Percentiles rank a stretch among this genome's conserved stretches.
These are phyloP conservation scores for Grammothele lineata DNA, from an alignment of 768 basidiomycete genomes.

Conservation along the genomic window DNA sequence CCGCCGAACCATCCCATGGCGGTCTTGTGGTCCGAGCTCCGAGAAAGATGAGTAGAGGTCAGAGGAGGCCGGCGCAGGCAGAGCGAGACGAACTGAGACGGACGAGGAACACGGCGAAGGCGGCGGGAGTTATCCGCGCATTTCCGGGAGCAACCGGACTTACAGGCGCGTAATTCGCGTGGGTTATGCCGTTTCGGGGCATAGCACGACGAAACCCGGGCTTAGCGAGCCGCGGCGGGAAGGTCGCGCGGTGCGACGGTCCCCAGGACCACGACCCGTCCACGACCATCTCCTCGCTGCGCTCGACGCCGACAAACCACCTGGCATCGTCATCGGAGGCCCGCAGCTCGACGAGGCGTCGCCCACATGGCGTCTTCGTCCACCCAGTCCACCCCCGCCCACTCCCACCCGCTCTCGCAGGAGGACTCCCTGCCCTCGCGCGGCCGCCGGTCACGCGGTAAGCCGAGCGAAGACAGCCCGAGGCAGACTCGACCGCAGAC, in stretches of 20 bases:
- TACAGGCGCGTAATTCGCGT: not conserved
- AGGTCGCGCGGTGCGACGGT: too few relatives aligned
- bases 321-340: not conserved
- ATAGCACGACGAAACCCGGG: not conserved
- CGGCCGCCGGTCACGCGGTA: conserved; percentile 45
- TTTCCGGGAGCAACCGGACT: not conserved
- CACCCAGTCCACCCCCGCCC: conserved; percentile 25
- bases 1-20: conserved; percentile 35
- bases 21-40: too few relatives aligned
- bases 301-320: not conserved
- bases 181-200: not conserved
- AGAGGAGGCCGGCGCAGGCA: too few relatives aligned
- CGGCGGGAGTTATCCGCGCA: not conserved
- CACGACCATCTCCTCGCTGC: too few relatives aligned
- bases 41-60: too few relatives aligned
- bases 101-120: not conserved
- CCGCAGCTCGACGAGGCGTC: conserved; percentile 1
- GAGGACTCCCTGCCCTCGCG: conserved; percentile 43
- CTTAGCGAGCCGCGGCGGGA: too few relatives aligned
- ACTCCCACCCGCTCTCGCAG: conserved; percentile 68
- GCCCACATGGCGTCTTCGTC: conserved; percentile 21
- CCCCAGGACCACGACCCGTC: not conserved
- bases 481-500: conserved; percentile 28
- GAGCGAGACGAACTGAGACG: not conserved
- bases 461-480: conserved; percentile 28